Base-by-base conservation (phyloP, 495 filamentous ascomycete genomes). In the Terfezia claveryi region DNA sequence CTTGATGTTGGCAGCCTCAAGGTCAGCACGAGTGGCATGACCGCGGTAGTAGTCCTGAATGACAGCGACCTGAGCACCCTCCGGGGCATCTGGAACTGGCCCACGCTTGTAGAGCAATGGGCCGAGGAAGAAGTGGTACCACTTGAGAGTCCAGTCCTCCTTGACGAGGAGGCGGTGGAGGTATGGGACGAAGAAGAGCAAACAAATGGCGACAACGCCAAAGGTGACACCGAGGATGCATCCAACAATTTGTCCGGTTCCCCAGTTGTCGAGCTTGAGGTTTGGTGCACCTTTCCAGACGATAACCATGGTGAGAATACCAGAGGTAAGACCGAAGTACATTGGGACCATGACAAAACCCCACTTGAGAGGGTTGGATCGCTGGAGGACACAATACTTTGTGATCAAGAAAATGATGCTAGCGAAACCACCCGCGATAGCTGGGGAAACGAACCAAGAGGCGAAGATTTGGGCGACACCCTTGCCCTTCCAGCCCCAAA, bases 301-400 rank as follows among this genome's bases (percentile, higher is more conserved):
- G 44, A 83, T 74, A 60, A 81, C 74, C 65, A 83, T 76, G 50
- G 76, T 74, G 38, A 81, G 72, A 38, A 85, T 74, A 38, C 68
- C 71, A 36, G 72, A 76, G 2, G 80, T 77, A 52, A 78, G 55
- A 50, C 71, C 76, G 37, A 83, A 76, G 66, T 80, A 85, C 57
- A 79, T 54, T 16, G 81, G 78, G 36, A 80, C 72, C 55, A 73
- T 63, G 11, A 72, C 59, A 62, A 85, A 72, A 9, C 73, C 80
- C 67, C 67, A 69, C 52, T 72, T 72, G 55, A 79, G 72, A 2
- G 79, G 73, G 58, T 82, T 73, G 9, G 65, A 63, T 50, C 81
- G 76, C 54, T 73, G 66, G 41, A 80, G 71, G 12, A 83, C 79
- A 37, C 69, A 65, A 62, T 77, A 79, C 68, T 85, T 85, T 57